Conservation (phyloP, 1,284 basidiomycete species). For the Heterobasidion occidentale region DNA sequence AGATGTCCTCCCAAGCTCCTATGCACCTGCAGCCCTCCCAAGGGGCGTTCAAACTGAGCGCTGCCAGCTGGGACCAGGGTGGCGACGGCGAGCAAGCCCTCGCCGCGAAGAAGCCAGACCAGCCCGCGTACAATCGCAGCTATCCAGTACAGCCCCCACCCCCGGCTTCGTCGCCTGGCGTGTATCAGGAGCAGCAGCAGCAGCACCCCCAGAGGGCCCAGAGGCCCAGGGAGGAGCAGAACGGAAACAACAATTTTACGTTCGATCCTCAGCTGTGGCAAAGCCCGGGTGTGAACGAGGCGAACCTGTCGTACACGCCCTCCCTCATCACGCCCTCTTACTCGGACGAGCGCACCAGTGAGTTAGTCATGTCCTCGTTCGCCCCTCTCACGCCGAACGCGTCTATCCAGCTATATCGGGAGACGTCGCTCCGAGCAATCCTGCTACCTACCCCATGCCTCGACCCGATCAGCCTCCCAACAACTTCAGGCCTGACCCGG, state of each 20-base stretch:
- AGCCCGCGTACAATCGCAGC: slow-evolving; percentile 18
- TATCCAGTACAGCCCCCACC: not conserved
- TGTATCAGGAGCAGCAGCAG: slow-evolving; percentile 4
- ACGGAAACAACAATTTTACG: not conserved
- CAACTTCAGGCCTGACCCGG: slow-evolving; percentile 4
- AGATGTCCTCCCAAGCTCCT: slow-evolving; percentile 5
- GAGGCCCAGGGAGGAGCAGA: slow-evolving; percentile 7
- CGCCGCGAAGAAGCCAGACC: slow-evolving; percentile 22
- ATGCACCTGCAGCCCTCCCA: slow-evolving; percentile 4
- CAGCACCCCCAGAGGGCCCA: slow-evolving; percentile 5
- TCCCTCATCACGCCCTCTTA: slow-evolving; percentile 32
- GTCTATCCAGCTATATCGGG: slow-evolving; percentile 8
- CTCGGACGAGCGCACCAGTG: slow-evolving; percentile 37
- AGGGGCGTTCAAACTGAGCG: slow-evolving; percentile 11
- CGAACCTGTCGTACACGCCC: slow-evolving; percentile 25
- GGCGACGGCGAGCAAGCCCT: slow-evolving; percentile 26
- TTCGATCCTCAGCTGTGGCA: slow-evolving; percentile 8
- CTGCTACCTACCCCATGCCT: slow-evolving; percentile 8
- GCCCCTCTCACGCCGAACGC: slow-evolving; percentile 1
- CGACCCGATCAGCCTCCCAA: slow-evolving; percentile 9
- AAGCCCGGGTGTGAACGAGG: slow-evolving; percentile 13
- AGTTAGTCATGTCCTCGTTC: slow-evolving; percentile 12
- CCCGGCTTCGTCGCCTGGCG: not conserved
- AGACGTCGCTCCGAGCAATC: slow-evolving; percentile 3
- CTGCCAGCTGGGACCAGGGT: slow-evolving; percentile 24